Percentiles rank a stretch among this genome's conserved stretches.
These are phyloP conservation scores for Euclidium syriacum DNA, from an alignment of 345 rosid species.

Conservation along the genomic window DNA sequence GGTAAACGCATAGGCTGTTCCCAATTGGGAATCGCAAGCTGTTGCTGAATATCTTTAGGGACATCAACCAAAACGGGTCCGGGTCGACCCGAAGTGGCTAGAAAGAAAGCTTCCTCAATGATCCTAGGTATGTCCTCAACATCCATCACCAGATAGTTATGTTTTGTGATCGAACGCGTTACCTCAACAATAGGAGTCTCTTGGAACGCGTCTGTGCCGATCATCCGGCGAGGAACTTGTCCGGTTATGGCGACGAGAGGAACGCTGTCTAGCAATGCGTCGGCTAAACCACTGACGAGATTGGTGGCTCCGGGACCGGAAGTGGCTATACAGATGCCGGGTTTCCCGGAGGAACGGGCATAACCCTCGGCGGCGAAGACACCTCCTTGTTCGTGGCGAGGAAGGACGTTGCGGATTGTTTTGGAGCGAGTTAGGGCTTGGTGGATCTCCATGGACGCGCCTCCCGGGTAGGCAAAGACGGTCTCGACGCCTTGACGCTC, in stretches of 20 bases:
- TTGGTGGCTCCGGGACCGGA: conserved; percentile 96
- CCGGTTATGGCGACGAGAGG: conserved; percentile 92
- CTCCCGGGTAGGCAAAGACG: conserved; percentile 94
- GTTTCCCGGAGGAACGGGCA: conserved; percentile 76
- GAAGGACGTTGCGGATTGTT: conserved; percentile 72
- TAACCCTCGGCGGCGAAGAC: conserved; percentile 94
- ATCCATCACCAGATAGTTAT: conserved; percentile 80
- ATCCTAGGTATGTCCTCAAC: conserved; percentile 88
- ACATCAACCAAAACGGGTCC: conserved; percentile 92
- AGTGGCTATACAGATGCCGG: conserved; percentile 93
- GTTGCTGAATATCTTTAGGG: conserved; percentile 95
- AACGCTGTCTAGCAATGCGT: conserved; percentile 82
- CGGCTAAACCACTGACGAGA: conserved; percentile 83
- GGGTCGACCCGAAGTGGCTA: conserved; percentile 86
- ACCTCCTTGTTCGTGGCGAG: conserved; percentile 97
- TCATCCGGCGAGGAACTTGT: conserved; percentile 92
- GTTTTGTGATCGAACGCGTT: conserved; percentile 83
- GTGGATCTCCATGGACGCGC: conserved; percentile 98
- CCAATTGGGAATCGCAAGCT: conserved; percentile 82
- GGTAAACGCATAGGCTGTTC: conserved; percentile 46
- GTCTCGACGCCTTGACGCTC: conserved; percentile 75
- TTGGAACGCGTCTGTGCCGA: conserved; percentile 91
- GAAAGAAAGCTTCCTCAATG: conserved; percentile 69
- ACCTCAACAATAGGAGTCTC: conserved; percentile 95
- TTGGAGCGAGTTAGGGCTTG: conserved; percentile 93